phyloP scores from a whole-genome alignment of 768 basidiomycete species.

The Boletus tylopilopsis region DNA sequence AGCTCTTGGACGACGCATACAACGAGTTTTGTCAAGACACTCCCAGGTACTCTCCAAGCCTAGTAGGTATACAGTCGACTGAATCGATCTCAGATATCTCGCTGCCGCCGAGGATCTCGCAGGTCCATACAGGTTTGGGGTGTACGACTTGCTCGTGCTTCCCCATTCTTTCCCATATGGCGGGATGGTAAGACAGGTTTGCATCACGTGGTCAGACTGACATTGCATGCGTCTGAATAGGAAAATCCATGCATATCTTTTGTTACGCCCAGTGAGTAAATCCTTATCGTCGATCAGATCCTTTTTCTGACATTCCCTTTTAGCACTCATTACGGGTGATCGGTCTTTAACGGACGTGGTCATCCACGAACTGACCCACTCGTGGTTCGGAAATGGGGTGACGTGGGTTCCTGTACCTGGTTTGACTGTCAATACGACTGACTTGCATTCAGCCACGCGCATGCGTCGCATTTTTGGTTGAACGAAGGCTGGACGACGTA shows the following conservation, averaged over 20 bases:
- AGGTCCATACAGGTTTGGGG: slow-evolving; percentile 75
- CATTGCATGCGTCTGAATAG: slow-evolving; percentile 32
- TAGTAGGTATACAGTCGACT: no score
- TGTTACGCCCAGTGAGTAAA: slow-evolving; percentile 71
- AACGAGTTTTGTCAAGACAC: slow-evolving; percentile 92
- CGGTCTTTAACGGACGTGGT: slow-evolving; percentile 84
- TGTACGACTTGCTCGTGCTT: slow-evolving; percentile 86
- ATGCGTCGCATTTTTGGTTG: slow-evolving; percentile 82
- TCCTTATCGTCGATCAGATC: not conserved
- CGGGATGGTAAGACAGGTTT: slow-evolving; percentile 56
- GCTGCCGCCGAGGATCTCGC: slow-evolving; percentile 68
- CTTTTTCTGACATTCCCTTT: not conserved
- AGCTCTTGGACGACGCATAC: slow-evolving; percentile 67
- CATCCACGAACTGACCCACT: slow-evolving; percentile 83
- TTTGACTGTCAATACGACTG: not conserved
- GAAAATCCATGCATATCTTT: slow-evolving; percentile 90
- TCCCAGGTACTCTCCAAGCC: no score
- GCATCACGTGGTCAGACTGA: not conserved
- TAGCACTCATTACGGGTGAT: slow-evolving; percentile 84
- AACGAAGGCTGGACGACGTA: slow-evolving; percentile 97
- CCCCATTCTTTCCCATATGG: slow-evolving; percentile 94
- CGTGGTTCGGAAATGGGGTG: slow-evolving; percentile 91
- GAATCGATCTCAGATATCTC: slow-evolving; percentile 52
- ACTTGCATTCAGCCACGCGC: slow-evolving; percentile 47
- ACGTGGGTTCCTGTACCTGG: slow-evolving; percentile 46